Evolutionary conservation across 345 rosid genomes (phyloP).

Genomic region (Garcia nutans): DNA sequence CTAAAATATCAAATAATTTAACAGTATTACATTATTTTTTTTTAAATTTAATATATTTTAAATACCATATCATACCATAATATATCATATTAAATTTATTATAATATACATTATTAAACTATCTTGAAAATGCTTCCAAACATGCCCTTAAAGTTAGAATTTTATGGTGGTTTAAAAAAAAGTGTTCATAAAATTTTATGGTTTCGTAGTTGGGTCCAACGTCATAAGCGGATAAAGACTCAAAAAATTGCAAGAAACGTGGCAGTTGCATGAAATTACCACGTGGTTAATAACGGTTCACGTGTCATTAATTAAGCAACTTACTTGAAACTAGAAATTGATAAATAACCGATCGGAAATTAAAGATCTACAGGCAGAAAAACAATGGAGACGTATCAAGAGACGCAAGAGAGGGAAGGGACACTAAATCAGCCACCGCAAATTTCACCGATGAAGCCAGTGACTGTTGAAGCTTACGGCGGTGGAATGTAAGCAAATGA

Average conservation of each 20-base stretch:
- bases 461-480: slow-evolving; percentile 59
- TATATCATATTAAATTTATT: too few relatives aligned
- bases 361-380: not conserved
- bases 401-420: slow-evolving; percentile 25
- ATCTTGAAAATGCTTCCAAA: too few relatives aligned
- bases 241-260: not conserved
- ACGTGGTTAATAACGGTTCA: not conserved
- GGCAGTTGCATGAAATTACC: not conserved
- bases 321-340: not conserved
- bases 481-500: slow-evolving; percentile 64
- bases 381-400: slow-evolving; percentile 35
- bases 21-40: too few relatives aligned
- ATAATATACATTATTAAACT: too few relatives aligned
- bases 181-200: too few relatives aligned
- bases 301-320: not conserved
- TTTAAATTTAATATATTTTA: too few relatives aligned
- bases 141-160: too few relatives aligned
- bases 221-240: not conserved
- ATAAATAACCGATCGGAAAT: not conserved
- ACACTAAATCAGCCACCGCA: slow-evolving; percentile 42
- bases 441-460: slow-evolving; percentile 47
- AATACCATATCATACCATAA: too few relatives aligned
- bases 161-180: too few relatives aligned
- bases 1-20: too few relatives aligned
- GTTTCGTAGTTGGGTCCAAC: too few relatives aligned